Conservation (phyloP, 2,329 filamentous ascomycete species). For the Sarocladiaceae sp. region DNA sequence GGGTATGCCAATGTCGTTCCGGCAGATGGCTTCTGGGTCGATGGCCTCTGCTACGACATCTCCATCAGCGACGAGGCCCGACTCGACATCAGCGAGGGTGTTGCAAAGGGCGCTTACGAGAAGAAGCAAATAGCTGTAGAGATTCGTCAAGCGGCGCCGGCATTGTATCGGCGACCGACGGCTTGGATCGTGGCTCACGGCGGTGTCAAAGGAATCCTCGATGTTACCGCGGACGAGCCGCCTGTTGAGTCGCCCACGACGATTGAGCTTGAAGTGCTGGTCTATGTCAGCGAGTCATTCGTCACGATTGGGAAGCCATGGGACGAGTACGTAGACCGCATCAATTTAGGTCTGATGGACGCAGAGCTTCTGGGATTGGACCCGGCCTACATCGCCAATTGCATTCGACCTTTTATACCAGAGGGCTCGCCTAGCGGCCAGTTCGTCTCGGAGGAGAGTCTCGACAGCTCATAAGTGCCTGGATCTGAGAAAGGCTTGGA, state of each 20-base stretch:
- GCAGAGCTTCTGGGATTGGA: constrained; percentile 28
- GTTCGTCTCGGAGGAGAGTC: too few species aligned
- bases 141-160: constrained; percentile 24
- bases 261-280: constrained; percentile 27
- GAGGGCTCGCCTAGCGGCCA: too few species aligned
- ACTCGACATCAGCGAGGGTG: constrained; percentile 35
- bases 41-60: constrained; percentile 36
- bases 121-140: constrained; percentile 28
- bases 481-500: too few species aligned
- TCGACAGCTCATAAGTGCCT: too few species aligned
- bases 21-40: constrained; percentile 27
- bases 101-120: constrained; percentile 30
- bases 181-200: constrained; percentile 32
- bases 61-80: constrained; percentile 28
- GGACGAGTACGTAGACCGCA: constrained; percentile 33
- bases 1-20: constrained; percentile 38
- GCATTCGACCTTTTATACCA: constrained; percentile 30
- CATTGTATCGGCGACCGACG: constrained; percentile 28
- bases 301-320: constrained; percentile 27
- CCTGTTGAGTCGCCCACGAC: constrained; percentile 16
- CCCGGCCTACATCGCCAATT: constrained; percentile 29
- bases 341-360: constrained; percentile 31
- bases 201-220: constrained; percentile 22
- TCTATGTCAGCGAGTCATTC: constrained; percentile 30
- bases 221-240: constrained; percentile 14